Evolutionary conservation across 192 early-diverging fungal species (phyloP).

Genomic region (Backusella psychrophila): DNA sequence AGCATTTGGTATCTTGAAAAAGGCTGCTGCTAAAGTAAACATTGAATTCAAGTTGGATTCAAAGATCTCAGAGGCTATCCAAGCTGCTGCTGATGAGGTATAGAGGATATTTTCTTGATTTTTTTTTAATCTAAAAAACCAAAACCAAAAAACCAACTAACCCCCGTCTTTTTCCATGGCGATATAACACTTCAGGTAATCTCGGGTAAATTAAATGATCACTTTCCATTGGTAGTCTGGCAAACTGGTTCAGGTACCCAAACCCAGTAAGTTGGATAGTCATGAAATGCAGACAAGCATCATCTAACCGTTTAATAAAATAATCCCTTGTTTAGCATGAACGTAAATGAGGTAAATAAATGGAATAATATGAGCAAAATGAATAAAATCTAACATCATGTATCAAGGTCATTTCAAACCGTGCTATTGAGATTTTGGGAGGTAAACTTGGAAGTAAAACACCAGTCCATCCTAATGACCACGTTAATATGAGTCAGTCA

Average conservation of each 20-base stretch:
- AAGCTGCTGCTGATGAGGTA: slow-evolving; percentile 85
- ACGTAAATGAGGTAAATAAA: slow-evolving; percentile 70
- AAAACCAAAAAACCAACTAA: not conserved
- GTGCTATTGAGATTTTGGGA: slow-evolving; percentile 92
- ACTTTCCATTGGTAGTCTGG: slow-evolving; percentile 97
- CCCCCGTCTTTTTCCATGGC: not conserved
- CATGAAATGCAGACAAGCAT: not conserved
- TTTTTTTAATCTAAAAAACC: not conserved
- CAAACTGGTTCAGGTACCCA: slow-evolving; percentile 95
- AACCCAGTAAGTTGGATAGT: slow-evolving; percentile 43
- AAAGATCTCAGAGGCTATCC: slow-evolving; percentile 84
- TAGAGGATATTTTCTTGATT: not conserved
- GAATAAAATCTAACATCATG: not conserved
- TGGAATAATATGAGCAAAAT: not conserved
- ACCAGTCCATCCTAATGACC: slow-evolving; percentile 99
- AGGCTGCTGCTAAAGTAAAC: slow-evolving; percentile 90
- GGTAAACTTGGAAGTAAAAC: slow-evolving; percentile 86
- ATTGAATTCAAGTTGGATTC: slow-evolving; percentile 78
- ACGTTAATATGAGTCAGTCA: slow-evolving; percentile 96
- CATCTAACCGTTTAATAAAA: not conserved
- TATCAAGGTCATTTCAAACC: slow-evolving; percentile 87
- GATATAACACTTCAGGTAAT: slow-evolving; percentile 61
- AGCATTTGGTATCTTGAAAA: slow-evolving; percentile 92
- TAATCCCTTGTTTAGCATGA: slow-evolving; percentile 70
- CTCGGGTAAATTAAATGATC: slow-evolving; percentile 82